Base-by-base conservation (phyloP, 805 yeast genomes). In the Yamadazyma laniorum region DNA sequence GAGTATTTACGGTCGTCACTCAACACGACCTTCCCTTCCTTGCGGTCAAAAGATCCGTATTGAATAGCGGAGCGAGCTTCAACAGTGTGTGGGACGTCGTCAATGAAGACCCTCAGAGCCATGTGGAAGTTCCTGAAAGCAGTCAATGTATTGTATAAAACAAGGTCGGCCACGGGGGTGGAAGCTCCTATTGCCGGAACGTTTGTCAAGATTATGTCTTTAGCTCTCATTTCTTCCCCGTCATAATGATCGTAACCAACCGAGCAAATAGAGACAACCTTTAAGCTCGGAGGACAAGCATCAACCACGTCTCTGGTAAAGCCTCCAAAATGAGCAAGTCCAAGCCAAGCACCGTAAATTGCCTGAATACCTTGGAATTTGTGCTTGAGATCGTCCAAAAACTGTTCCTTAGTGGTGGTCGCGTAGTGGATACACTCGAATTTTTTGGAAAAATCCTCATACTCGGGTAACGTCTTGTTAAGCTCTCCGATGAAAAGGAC, bases 151-250 rank as follows among this genome's bases (percentile, higher is more conserved):
- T 80, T 68, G 51, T 64, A 72, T 31, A 83, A 60, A 3, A 82
- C 91, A 41, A 80, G 61, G 45, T 85, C 95, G 3, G 90, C 85
- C 18, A 85, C 95, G 12, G 84, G 82, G 28, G 69, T 76, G 1
- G 85, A 77, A 0, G 83, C 79, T 62, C 55, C 85, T 75, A 39
- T 53, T 17, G 69, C 54, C 1, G 74, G 72, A 17, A 79, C 80
- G 52, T 85, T 82, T 43, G 85, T 76, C 43, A 85, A 65, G 6
- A 62, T 51, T 18, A 85, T 75, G 11, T 72, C 73, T 29, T 59
- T 55, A 8, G 55, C 48, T 5, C 58, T 52, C 60, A 80, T 56
- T 1, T 58, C 60, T 0, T 50, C 58, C 0, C 68, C 59, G 49
- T 79, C 79, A 41, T 72, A 69, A 13, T 65, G 66, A 43, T 79